Conservation (phyloP, 2,329 filamentous ascomycete species). For the Dothistroma pini region DNA sequence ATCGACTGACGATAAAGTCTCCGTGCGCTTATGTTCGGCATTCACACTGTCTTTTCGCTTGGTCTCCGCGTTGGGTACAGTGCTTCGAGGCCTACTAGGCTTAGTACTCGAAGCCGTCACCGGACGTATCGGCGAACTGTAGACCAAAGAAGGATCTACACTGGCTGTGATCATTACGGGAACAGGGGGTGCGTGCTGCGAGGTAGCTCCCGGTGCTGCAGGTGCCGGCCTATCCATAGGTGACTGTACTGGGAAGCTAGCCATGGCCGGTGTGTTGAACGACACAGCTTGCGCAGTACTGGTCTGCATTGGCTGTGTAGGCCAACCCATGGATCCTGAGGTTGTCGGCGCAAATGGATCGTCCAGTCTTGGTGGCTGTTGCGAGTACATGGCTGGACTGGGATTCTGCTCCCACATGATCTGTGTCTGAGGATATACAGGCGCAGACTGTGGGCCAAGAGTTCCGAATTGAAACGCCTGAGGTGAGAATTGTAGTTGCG, state of each 20-base stretch:
- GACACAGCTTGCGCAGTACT: conserved; percentile 16
- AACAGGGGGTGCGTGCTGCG: conserved; percentile 15
- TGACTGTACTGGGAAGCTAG: conserved; percentile 29
- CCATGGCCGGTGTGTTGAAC: conserved; percentile 34
- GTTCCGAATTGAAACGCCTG: conserved; percentile 53
- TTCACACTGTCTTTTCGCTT: conserved; percentile 31
- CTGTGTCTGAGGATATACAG: conserved; percentile 53
- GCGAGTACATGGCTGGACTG: conserved; percentile 19
- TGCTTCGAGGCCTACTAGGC: conserved; percentile 1
- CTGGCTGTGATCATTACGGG: conserved; percentile 34
- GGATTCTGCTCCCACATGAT: conserved; percentile 39
- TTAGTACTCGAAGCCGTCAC: conserved; percentile 23
- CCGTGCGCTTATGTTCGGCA: conserved; percentile 39
- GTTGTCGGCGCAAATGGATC: conserved; percentile 31
- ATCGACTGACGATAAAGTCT: conserved; percentile 39
- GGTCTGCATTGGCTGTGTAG: conserved; percentile 10
- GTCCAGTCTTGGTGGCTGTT: conserved; percentile 25
- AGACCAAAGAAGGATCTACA: conserved; percentile 48
- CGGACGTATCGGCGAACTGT: conserved; percentile 33
- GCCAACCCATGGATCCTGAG: conserved; percentile 20
- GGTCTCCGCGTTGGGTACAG: conserved; percentile 7
- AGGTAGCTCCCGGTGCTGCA: conserved; percentile 22
- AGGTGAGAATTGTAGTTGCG: conserved; percentile 55
- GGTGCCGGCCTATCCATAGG: conserved; percentile 25
- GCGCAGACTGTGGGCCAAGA: conserved; percentile 54